Evolutionary conservation across 2,329 filamentous ascomycete genomes (phyloP), one percentile per base, ranked within the genome.

Genomic region (Fusarium tupiense): DNA sequence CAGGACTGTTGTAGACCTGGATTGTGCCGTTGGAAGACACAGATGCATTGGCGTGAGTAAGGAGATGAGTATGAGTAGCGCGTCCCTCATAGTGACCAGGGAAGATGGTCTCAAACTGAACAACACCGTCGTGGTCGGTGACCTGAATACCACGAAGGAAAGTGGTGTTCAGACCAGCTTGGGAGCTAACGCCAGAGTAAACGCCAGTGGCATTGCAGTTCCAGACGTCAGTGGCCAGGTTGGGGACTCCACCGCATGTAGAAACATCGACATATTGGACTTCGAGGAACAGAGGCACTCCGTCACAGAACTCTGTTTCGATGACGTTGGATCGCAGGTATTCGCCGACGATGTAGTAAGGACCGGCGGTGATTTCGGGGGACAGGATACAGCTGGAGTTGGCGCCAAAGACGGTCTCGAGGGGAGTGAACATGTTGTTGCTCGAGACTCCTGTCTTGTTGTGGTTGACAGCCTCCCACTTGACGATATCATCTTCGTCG

Each of bases 181-280:
- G 64, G 2, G 64, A 26, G 24, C 64, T 67, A 2, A 67, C 20
- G 0, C 64, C 64, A 4, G 62, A 67, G 38, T 67, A 67, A 20
- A 67, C 52, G 8, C 64, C 62, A 7, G 64, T 67, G 20, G 62
- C 64, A 31, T 67, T 67, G 2, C 64, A 67, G 52, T 67, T 67
- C 64, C 62, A 67, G 2, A 67, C n/a, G 3, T 67, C 62, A 0
- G 64, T 67, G 0, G 64, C 64, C 17, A 67, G 3, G 4, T 67
- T 67, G 11, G 62, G 62, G 2, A 67, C 62, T 26, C 31, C 62
- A 7, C 29, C 16, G 7, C 64, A 67, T 10, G 44, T 67, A 0
- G 64, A n/a, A 2, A 67, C 52, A 19, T 67, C 62, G n/a, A 67
- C 46, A n/a, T 67, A 67, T n/a, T 67, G 64, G 20, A 67, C 52